Base-by-base conservation (phyloP, 2,329 filamentous ascomycete species). In the Zasmidium citrigriseum region DNA sequence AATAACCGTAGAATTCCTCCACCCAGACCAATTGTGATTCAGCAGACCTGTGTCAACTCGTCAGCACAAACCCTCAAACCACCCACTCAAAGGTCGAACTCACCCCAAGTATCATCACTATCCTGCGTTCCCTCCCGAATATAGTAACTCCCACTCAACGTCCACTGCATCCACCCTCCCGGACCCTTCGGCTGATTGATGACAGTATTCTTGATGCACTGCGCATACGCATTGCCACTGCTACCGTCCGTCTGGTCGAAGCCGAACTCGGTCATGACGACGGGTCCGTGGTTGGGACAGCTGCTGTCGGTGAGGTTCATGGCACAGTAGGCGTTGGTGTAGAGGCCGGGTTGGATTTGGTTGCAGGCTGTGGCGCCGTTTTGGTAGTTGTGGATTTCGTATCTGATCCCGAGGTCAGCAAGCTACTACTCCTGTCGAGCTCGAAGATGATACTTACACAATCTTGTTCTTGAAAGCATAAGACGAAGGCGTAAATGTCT, bases 381-480 rank as follows among this genome's bases (percentile, higher is more conserved):
- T 60, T 83, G 75, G 70, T 87, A 87, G 72, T 84, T 86, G 76
- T 87, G 84, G 10, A 86, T 74, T 69, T 87, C 84, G 2, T 86
- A 76, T 7, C 84, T 83, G 0, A 86, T 75, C 72, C 86, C 86
- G n/a, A n/a, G n/a, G n/a, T n/a, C n/a, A n/a, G n/a, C n/a, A n/a
- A n/a, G n/a, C n/a, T n/a, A n/a, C n/a, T n/a, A n/a, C n/a, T n/a
- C n/a, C n/a, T n/a, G 65, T 84, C 71, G 1, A 72, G 72, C 68
- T 80, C 83, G 1, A 72, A 61, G 63, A 85, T 86, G 14, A 72
- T 79, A 16, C 80, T 76, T 0, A 81, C 27, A 34, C 27, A 34
- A 34, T 34, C 27, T 34, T 34, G 27, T 56, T 56, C 22, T 52
- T 56, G 68, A 80, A 83, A 0, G 73, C 62, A 63, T 85, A 86